Percentiles rank a stretch among this genome's conserved stretches.
Conservation (phyloP, 176 grass and related monocot species). For the Aegilops bicornis region DNA sequence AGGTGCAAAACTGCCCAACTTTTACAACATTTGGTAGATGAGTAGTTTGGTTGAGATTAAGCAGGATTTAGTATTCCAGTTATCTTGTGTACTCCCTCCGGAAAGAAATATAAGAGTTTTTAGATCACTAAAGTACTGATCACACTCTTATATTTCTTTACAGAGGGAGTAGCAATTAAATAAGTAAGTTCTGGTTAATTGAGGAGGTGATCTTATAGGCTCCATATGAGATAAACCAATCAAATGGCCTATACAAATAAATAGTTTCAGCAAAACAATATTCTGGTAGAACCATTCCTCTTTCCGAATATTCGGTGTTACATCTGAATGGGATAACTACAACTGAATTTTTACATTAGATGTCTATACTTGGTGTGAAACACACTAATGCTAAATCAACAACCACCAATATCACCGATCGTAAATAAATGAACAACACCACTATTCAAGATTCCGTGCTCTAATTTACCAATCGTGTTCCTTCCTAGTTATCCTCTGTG, state of each 20-base stretch:
- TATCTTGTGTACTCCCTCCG: neutral
- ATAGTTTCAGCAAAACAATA: neutral
- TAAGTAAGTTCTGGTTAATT: neutral
- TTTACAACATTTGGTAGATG: neutral
- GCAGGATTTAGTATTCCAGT: neutral
- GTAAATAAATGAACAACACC: constrained; percentile 3
- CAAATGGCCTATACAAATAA: neutral
- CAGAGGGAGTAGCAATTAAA: neutral
- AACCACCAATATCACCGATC: neutral
- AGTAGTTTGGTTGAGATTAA: neutral
- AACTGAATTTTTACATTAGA: neutral
- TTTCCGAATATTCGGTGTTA: neutral
- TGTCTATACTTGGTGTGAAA: neutral
- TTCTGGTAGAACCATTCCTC: neutral
- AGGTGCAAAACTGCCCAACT: neutral
- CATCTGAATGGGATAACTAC: neutral
- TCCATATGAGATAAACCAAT: neutral
- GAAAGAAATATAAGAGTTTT: too few relatives aligned
- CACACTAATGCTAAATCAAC: neutral
- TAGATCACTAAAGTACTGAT: too few relatives aligned
- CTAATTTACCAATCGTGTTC: constrained; percentile 15
- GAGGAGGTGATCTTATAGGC: neutral
- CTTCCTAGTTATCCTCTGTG: constrained; percentile 6
- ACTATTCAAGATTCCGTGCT: constrained; percentile 1
- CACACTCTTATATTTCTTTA: too few relatives aligned